Percentiles rank a stretch among this genome's conserved stretches.
Evolutionary conservation across 768 basidiomycete genomes (phyloP).

Genomic region (Collybiopsis confluens): DNA sequence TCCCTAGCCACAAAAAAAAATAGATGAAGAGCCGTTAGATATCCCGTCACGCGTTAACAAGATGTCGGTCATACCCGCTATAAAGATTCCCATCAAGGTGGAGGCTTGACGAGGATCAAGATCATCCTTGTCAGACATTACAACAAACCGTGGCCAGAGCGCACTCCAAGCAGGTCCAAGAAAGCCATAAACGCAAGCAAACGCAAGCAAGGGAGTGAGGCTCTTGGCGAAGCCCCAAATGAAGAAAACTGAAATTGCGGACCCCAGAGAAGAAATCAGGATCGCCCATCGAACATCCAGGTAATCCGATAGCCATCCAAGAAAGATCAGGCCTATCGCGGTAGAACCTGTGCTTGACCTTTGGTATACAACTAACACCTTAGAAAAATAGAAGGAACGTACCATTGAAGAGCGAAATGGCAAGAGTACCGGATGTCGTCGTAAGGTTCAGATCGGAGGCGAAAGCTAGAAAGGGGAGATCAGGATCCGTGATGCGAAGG

Average conservation of each 20-base stretch:
- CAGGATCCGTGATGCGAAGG: not conserved
- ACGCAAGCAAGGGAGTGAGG: constrained; percentile 3
- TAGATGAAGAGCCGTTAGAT: not conserved
- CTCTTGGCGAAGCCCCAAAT: constrained; percentile 4
- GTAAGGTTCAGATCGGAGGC: constrained; percentile 7
- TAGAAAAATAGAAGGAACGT: too few species aligned
- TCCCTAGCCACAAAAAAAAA: not conserved
- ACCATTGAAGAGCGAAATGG: constrained; percentile 10
- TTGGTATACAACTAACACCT: too few species aligned
- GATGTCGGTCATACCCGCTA: not conserved
- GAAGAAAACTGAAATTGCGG: constrained; percentile 4
- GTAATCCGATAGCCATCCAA: constrained; percentile 7
- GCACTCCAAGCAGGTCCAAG: constrained; percentile 5
- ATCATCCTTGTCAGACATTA: not conserved
- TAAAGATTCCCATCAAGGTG: constrained; percentile 5
- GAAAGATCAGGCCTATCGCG: constrained; percentile 2
- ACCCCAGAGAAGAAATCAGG: constrained; percentile 1
- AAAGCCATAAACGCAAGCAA: constrained; percentile 8
- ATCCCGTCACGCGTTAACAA: too few species aligned
- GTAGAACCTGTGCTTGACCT: too few species aligned
- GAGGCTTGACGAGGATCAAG: constrained; percentile 5
- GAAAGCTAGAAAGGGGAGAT: constrained; percentile 4
- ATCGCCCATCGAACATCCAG: constrained; percentile 3
- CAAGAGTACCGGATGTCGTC: constrained; percentile 5
- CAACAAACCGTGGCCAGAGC: constrained; percentile 8